Conservation (phyloP, 768 basidiomycete genomes). For the Leccinum aurantiacum region DNA sequence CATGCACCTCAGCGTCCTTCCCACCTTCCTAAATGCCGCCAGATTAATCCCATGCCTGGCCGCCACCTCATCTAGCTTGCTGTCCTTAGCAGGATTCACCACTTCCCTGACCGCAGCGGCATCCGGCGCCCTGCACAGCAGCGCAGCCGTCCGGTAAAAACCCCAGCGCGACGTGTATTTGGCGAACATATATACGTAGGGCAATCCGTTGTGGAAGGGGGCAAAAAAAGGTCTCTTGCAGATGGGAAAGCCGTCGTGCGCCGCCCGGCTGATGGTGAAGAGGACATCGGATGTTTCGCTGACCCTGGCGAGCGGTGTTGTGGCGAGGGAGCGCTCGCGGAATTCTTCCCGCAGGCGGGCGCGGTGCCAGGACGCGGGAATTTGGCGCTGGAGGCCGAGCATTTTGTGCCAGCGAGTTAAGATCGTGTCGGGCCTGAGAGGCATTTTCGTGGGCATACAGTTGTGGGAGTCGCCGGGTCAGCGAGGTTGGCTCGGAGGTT, state of each 20-base stretch:
- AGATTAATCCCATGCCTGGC: slow-evolving; percentile 13
- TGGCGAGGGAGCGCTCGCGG: slow-evolving; percentile 9
- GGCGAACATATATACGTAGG: slow-evolving; percentile 12
- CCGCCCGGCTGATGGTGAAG: slow-evolving; percentile 16
- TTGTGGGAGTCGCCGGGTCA: not conserved
- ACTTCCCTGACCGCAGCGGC: slow-evolving; percentile 13
- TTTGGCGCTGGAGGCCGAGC: slow-evolving; percentile 12
- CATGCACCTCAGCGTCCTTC: slow-evolving; percentile 12
- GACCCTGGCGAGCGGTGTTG: slow-evolving; percentile 12
- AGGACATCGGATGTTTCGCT: slow-evolving; percentile 15
- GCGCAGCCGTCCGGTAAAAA: slow-evolving; percentile 15
- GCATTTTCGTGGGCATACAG: slow-evolving; percentile 3
- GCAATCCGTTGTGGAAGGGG: slow-evolving; percentile 11
- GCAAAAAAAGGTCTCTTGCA: slow-evolving; percentile 14
- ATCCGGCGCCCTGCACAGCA: slow-evolving; percentile 14
- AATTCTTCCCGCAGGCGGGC: slow-evolving; percentile 11
- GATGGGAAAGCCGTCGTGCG: slow-evolving; percentile 11
- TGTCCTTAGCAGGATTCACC: slow-evolving; percentile 14
- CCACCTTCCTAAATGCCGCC: slow-evolving; percentile 11
- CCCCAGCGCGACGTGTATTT: slow-evolving; percentile 16
- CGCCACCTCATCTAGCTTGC: slow-evolving; percentile 16
- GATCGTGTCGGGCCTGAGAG: slow-evolving; percentile 8
- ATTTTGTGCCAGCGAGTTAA: slow-evolving; percentile 10
- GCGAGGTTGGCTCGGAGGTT: slow-evolving; percentile 1
- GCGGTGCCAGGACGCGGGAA: slow-evolving; percentile 7